Evolutionary conservation across 164 flowering plant species (phyloP).

Genomic region (Buxus sempervirens): DNA sequence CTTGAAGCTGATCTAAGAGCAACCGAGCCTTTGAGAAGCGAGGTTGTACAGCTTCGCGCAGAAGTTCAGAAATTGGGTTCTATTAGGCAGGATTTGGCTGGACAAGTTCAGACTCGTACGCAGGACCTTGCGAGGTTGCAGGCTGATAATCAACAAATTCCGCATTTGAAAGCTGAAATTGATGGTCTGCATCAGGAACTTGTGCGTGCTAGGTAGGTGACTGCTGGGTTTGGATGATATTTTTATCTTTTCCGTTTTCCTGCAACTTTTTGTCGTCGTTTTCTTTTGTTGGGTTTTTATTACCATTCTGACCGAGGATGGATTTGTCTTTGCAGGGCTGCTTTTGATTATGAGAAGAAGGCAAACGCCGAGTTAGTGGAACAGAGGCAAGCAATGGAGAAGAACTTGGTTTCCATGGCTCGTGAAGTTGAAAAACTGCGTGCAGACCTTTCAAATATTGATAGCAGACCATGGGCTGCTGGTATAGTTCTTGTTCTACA

Average conservation of each 20-base stretch:
- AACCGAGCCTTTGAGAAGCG: conserved; percentile 68
- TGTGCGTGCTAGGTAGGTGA: conserved; percentile 72
- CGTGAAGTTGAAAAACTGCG: conserved; percentile 93
- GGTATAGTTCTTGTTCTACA: conserved; percentile 35
- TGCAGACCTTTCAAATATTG: conserved; percentile 58
- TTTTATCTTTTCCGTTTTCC: neutral
- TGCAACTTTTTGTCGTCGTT: neutral
- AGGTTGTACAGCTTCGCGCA: conserved; percentile 54
- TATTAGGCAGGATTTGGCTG: conserved; percentile 55
- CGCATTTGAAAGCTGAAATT: conserved; percentile 55
- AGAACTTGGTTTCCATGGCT: conserved; percentile 84
- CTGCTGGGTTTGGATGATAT: neutral
- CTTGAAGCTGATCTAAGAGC: conserved; percentile 91
- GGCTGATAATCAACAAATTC: conserved; percentile 76
- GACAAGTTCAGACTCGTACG: conserved; percentile 55
- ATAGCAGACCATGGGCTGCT: conserved; percentile 66
- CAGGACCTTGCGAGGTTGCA: conserved; percentile 55
- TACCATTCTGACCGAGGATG: too few species aligned
- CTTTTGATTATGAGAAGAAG: conserved; percentile 86
- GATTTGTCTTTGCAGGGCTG: conserved; percentile 40
- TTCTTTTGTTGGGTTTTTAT: neutral
- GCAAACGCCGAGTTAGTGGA: conserved; percentile 73
- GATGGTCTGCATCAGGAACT: conserved; percentile 81
- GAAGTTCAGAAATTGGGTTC: conserved; percentile 69
- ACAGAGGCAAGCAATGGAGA: conserved; percentile 88